These are phyloP conservation scores for Phytophthora kernoviae DNA, from an alignment of 352 stramenopile genomes.

Conservation along the genomic window DNA sequence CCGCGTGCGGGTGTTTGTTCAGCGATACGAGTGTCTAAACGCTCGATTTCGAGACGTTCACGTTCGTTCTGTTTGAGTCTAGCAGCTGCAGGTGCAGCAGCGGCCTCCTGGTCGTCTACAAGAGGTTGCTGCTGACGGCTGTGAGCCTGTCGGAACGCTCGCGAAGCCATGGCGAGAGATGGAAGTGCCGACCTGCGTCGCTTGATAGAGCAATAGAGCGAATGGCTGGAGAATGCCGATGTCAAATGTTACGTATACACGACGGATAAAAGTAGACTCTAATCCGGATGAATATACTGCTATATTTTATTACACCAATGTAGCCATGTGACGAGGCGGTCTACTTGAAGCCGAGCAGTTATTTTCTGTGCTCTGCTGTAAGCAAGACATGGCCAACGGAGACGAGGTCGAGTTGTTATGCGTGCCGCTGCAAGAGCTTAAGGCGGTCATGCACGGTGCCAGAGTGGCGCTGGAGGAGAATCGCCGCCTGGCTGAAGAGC, in stretches of 20 bases:
- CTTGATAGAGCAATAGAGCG: constrained; percentile 2
- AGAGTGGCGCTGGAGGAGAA: constrained; percentile 40
- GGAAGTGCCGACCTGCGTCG: too few relatives aligned
- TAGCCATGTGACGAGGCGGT: constrained; percentile 33
- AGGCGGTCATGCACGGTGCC: constrained; percentile 36
- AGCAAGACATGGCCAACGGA: constrained; percentile 6
- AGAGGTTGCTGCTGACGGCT: constrained; percentile 12
- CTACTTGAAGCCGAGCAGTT: constrained; percentile 8
- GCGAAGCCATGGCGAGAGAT: constrained; percentile 30
- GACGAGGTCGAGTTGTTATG: constrained; percentile 43
- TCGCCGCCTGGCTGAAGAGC: constrained; percentile 33
- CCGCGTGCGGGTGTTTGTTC: constrained; percentile 79
- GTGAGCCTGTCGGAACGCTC: constrained; percentile 35
- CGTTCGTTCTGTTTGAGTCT: constrained; percentile 80
- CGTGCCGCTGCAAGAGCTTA: constrained; percentile 46
- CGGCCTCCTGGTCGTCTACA: constrained; percentile 14
- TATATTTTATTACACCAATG: neutral
- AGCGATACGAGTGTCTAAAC: constrained; percentile 60
- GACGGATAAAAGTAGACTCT: too few relatives aligned
- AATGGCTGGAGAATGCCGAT: constrained; percentile 27
- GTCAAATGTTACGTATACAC: neutral
- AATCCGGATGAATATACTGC: neutral
- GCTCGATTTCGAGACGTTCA: constrained; percentile 72
- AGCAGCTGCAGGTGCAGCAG: constrained; percentile 28
- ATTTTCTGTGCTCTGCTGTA: neutral